A percentile compares a stretch with the other conserved stretches of the same genome.
Conservation (phyloP, 768 basidiomycete species). For the Termitomyces eurrhizus region DNA sequence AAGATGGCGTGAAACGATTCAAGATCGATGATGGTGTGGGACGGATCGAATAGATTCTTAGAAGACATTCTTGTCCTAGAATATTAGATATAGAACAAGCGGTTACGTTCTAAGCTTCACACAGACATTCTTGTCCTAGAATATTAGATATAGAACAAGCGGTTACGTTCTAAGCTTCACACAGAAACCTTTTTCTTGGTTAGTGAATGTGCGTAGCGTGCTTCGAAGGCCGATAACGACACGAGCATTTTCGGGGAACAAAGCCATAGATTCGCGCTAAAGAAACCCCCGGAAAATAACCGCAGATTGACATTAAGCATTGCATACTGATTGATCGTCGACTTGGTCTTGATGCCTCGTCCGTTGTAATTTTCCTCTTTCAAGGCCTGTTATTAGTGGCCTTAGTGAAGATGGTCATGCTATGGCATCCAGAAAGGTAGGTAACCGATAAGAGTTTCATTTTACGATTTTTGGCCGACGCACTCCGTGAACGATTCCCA, state of each 20-base stretch:
- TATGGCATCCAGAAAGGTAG: not conserved
- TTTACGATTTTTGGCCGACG: not conserved
- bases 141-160: no score
- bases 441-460: not conserved
- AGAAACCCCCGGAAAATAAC: no score
- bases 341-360: not conserved
- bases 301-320: not conserved
- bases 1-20: constrained; percentile 46
- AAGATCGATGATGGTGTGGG: constrained; percentile 29
- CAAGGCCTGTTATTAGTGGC: not conserved
- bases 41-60: not conserved
- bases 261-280: no score
- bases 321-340: not conserved
- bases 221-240: no score
- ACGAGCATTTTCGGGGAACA: no score
- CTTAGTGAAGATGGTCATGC: not conserved
- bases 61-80: not conserved
- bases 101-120: no score
- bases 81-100: no score
- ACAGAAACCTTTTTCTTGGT: no score
- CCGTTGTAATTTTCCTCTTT: not conserved
- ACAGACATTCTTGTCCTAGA: not conserved
- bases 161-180: no score
- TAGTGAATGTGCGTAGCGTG: no score
- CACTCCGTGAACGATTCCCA: not conserved